phyloP scores from a whole-genome alignment of 345 rosid species.

The Ceriops zippeliana region DNA sequence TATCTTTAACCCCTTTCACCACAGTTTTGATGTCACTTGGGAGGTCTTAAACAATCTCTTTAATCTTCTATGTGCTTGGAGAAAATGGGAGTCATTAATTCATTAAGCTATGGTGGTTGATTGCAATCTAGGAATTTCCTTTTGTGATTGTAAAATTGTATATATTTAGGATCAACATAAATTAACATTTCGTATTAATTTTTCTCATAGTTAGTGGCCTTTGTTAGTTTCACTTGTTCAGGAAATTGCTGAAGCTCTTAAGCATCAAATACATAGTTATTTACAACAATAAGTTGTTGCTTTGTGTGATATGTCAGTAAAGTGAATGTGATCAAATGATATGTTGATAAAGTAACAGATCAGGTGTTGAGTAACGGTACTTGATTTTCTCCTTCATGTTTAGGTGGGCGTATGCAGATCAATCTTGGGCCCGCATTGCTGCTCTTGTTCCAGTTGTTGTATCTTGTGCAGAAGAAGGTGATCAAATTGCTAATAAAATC shows the following conservation, averaged over 20 bases:
- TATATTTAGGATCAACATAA: too few species aligned
- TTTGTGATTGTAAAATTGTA: too few species aligned
- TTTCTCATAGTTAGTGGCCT: too few species aligned
- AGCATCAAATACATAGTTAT: too few species aligned
- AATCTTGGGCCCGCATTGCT: constrained; percentile 81
- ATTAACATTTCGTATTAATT: too few species aligned
- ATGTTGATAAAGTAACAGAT: neutral
- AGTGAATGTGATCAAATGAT: neutral
- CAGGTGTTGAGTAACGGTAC: neutral
- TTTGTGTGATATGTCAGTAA: neutral
- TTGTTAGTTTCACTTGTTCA: too few species aligned
- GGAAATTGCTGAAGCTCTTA: too few species aligned
- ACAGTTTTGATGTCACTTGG: neutral
- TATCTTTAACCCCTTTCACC: neutral
- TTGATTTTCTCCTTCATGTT: neutral
- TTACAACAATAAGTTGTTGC: neutral
- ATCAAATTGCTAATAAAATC: constrained; percentile 56
- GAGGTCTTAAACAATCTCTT: neutral
- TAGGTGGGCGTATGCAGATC: constrained; percentile 81
- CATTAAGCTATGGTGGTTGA: neutral
- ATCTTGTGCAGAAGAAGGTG: constrained; percentile 71
- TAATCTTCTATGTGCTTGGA: neutral
- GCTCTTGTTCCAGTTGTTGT: constrained; percentile 72
- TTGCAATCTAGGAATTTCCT: neutral
- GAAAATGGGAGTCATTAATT: neutral